Conservation (phyloP, 257 asterid species). For the Scutellaria barbata region DNA sequence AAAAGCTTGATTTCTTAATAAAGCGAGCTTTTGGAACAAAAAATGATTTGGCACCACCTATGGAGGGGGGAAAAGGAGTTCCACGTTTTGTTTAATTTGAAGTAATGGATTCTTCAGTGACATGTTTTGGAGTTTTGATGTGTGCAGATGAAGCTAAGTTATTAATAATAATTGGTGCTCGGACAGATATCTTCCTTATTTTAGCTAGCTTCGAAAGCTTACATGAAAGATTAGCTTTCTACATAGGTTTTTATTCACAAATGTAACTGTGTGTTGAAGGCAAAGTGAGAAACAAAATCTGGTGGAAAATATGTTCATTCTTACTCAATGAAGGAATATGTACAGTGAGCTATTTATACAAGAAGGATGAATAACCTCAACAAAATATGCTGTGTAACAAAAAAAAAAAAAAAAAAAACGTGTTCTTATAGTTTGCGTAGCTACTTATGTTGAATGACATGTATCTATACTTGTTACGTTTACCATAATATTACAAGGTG, state of each 20-base stretch:
- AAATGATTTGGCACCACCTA: constrained; percentile 8
- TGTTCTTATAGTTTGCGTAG: neutral
- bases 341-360: too few species aligned
- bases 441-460: neutral
- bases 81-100: constrained; percentile 24
- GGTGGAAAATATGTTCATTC: too few species aligned
- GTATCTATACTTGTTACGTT: neutral
- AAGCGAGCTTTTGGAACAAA: neutral
- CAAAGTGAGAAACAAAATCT: too few species aligned
- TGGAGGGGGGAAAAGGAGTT: neutral
- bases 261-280: neutral
- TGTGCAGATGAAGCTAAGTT: constrained; percentile 14
- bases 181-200: constrained; percentile 22
- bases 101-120: constrained; percentile 18
- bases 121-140: constrained; percentile 19
- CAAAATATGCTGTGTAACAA: too few species aligned
- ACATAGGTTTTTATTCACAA: neutral
- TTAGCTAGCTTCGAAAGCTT: constrained; percentile 19
- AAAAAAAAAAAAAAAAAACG: too few species aligned
- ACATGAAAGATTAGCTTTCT: neutral
- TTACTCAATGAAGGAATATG: too few species aligned
- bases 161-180: neutral
- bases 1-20: neutral
- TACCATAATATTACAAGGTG: neutral
- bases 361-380: too few species aligned